A percentile compares a stretch with the other conserved stretches of the same genome.
Evolutionary conservation across 805 yeast species (phyloP).

Genomic region (Candida nitratophila): DNA sequence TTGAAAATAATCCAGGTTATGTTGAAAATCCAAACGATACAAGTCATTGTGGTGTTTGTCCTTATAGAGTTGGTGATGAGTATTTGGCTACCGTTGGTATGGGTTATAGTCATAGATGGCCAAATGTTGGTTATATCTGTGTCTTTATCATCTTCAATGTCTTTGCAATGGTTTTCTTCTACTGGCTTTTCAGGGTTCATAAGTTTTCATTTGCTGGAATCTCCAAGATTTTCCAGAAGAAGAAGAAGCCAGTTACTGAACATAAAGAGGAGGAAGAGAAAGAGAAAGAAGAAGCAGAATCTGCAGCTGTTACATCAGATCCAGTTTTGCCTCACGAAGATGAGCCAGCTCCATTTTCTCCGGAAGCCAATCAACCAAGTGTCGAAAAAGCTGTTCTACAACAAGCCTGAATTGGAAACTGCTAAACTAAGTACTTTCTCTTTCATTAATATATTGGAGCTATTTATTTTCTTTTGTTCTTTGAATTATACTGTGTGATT

Average conservation of each 20-base stretch:
- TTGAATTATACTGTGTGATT: too few relatives aligned
- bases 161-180: conserved; percentile 28
- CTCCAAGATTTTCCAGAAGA: neutral
- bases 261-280: neutral
- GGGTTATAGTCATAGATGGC: conserved; percentile 46
- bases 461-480: too few relatives aligned
- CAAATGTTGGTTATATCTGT: conserved; percentile 54
- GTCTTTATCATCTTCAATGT: conserved; percentile 50
- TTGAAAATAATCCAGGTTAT: conserved; percentile 44
- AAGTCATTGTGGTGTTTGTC: conserved; percentile 42
- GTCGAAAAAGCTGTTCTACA: too few relatives aligned
- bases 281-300: neutral
- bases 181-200: conserved; percentile 28
- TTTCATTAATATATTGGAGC: too few relatives aligned
- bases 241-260: too few relatives aligned
- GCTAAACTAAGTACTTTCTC: too few relatives aligned
- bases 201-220: neutral
- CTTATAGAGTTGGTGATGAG: conserved; percentile 37
- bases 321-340: too few relatives aligned
- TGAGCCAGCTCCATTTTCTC: too few relatives aligned
- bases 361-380: too few relatives aligned
- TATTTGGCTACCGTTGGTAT: conserved; percentile 37
- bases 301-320: neutral
- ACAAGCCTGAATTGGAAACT: too few relatives aligned
- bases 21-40: conserved; percentile 45